Base-by-base conservation (phyloP, 148 eudicot genomes). In the Suaeda aralocaspica region DNA sequence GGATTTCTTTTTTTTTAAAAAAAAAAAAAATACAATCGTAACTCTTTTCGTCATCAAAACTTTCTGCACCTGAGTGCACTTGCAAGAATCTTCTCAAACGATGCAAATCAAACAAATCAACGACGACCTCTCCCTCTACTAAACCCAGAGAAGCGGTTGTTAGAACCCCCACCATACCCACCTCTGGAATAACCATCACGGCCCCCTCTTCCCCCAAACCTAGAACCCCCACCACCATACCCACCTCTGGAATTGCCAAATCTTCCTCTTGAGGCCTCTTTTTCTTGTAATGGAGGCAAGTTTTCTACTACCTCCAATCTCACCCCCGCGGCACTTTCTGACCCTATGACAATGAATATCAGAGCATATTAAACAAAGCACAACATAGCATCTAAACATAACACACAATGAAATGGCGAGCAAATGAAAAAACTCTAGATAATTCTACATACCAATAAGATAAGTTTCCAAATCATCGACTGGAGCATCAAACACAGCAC, bases 401-500 rank as follows among this genome's bases (percentile, higher is more conserved):
- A n/a, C n/a, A n/a, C n/a, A n/a, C n/a, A n/a, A n/a, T n/a, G n/a
- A n/a, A n/a, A n/a, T n/a, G n/a, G n/a, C n/a, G n/a, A n/a, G n/a
- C n/a, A n/a, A n/a, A n/a, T 36, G 41, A 8, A 18, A 12, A 34
- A 29, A 69, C 53, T 16, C 26, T 42, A 26, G 5, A 33, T 44
- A 14, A 4, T 13, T 64, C 16, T 24, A 77, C 75, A 14, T 83
- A 93, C 98, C 94, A 39, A 79, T 71, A 67, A 90, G 86, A 58
- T 81, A 93, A 6, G 71, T 67, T 64, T 87, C 91, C 73, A 90
- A 49, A 73, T 93, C 96, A 52, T 69, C 82, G 56, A 66, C 72
- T 28, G 95, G 83, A 46, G 91, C 91, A 72, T 93, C 96, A 75
- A 93, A 87, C 0, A 93, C 95, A 10, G 92, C 90, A 34, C 91